Evolutionary conservation across 1,284 basidiomycete species (phyloP), one percentile per base, ranked within the genome.

Genomic region (Irpex sp.): DNA sequence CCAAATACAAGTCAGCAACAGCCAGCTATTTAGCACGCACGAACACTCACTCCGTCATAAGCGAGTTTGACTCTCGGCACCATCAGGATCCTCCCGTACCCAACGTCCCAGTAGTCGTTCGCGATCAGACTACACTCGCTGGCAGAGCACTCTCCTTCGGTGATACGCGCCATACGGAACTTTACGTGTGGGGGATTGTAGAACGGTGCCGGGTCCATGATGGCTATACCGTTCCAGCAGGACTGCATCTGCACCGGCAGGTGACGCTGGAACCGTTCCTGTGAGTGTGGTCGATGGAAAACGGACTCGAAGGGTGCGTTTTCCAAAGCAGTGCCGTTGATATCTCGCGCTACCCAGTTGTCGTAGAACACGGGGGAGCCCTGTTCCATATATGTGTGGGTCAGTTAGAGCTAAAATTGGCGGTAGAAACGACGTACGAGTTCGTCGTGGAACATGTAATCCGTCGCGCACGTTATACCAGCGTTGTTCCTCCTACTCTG

Each of bases 361-460:
- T 97, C 96, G 79, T 97, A 97, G 77, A 97, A 97, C 21, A 97
- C 95, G 1, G 95, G 95, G 0, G 93, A 83, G 17, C 85, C 85
- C 84, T 86, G 65, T 15, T 15, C 8, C 8, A 44, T 9, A 1
- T 9, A 15, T 31, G 8, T 13, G 26, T 36, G 7, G 47, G 51
- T 69, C 17, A 67, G 64, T 48, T 36, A 3, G 51, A 6, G 17
- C 5, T 15, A 36, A 3, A 36, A 15, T 11, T 38, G 37, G 36
- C 40, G 49, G 17, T 11, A 21, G 5, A 47, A 56, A 49, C 19
- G 47, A 80, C 85, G 69, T 68, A 87, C 91, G 66, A 97, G 92
- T 63, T 97, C 94, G 56, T 95, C 87, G 78, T 97, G 96, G 79
- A 94, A 98, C 93, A 97, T 97, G 79, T 97, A 97, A 76, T 98